Base-by-base conservation (phyloP, 164 flowering plant species). In the Sedum album region DNA sequence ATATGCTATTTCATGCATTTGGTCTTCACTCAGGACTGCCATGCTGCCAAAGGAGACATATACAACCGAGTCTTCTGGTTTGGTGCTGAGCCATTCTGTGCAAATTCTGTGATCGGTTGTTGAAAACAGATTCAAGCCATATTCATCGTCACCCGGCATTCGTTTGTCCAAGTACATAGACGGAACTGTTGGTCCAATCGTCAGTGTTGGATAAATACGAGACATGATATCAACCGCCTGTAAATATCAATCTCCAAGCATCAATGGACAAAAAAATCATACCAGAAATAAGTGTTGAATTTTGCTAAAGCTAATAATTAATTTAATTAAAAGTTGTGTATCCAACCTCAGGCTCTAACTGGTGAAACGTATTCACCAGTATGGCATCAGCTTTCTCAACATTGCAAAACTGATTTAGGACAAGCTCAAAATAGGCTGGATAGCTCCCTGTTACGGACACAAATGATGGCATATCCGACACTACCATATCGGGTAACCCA, bases 1-100 rank as follows among this genome's bases (percentile, higher is more conserved):
- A 28, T 48, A 68, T 41, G 80, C 79, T 1, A 78, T 5, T 39
- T 78, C 80, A 69, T 70, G 72, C 80, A 79, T 79, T 51, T 77
- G 81, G 60, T 78, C 70, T 8, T 49, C 64, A 4, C 44, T 63
- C 33, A 79, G 21, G 10, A 21, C 31, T 0, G 79, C 83, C 68
- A 73, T 4, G 75, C 79, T 77, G 42, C 89, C 83, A 60, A 79
- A 79, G 0, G 87, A 79, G 0, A 76, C 71, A 23, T 84, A 84
- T 14, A 80, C 74, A 0, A 82, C 85, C 0, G 84, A 84, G 9
- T 64, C 62, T 0, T 44, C 17, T 42, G 33, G 70, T 72, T 69
- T 81, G 0, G 60, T 13, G 35, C 75, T 60, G 1, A 84, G 72
- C 87, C 85, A 82, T 1, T 68, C 60, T 53, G 73, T 57, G 73